Evolutionary conservation across 1,284 basidiomycete species (phyloP).

Genomic region (Cutaneotrichosporon dermatis): DNA sequence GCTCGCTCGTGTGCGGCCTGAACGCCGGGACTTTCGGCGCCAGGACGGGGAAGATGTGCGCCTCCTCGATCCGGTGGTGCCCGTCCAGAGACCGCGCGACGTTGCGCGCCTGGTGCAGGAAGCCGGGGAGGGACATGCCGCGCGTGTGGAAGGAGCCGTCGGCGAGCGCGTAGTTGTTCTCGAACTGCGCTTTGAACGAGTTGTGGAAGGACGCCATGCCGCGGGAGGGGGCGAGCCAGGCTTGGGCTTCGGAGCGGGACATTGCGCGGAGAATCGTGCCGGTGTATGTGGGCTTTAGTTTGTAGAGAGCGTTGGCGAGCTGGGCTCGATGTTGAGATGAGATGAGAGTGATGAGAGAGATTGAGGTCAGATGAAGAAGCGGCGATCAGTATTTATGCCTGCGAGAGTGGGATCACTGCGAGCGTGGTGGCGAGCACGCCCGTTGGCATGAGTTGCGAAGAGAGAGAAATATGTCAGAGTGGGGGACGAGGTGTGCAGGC

Average conservation of each 20-base stretch:
- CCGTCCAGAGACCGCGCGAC: constrained; percentile 55
- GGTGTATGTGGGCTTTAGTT: too few relatives aligned
- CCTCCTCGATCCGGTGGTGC: constrained; percentile 61
- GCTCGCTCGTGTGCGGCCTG: constrained; percentile 46
- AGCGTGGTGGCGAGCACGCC: too few relatives aligned
- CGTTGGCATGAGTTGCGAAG: too few relatives aligned
- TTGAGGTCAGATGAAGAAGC: too few relatives aligned
- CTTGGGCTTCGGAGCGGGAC: background rate
- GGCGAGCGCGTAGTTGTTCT: constrained; percentile 9
- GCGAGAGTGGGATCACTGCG: too few relatives aligned
- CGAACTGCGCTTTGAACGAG: constrained; percentile 6
- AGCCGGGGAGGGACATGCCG: background rate
- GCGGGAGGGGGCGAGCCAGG: constrained; percentile 7
- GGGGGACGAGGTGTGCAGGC: too few relatives aligned
- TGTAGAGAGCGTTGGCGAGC: too few relatives aligned
- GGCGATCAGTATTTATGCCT: too few relatives aligned
- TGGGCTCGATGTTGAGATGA: too few relatives aligned
- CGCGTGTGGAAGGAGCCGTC: constrained; percentile 8
- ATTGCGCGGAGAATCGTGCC: too few relatives aligned
- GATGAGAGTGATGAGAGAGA: too few relatives aligned
- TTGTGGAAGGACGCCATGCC: constrained; percentile 11
- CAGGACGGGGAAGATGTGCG: constrained; percentile 61
- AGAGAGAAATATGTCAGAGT: too few relatives aligned
- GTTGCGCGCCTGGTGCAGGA: constrained; percentile 1
- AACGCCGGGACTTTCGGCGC: constrained; percentile 62